These are phyloP conservation scores for Salinomyces thailandicus DNA, from an alignment of 2,329 filamentous ascomycete species.

Conservation along the genomic window DNA sequence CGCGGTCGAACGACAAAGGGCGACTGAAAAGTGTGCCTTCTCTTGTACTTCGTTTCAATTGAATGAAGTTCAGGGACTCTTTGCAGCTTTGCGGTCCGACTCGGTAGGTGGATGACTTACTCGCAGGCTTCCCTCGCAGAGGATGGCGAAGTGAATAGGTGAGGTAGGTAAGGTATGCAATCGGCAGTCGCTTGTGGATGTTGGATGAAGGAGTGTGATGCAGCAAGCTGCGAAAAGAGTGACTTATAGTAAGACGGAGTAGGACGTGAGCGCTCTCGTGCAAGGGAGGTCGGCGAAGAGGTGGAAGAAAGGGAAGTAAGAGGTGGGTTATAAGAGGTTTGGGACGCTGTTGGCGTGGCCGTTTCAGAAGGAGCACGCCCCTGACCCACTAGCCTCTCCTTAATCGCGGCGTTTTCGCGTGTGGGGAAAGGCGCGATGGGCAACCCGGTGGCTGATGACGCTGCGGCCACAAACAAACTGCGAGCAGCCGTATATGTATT, in stretches of 20 bases:
- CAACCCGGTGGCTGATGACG: not conserved
- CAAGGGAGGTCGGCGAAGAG: not conserved
- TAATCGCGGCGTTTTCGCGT: slow-evolving; percentile 2
- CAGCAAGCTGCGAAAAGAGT: slow-evolving; percentile 6
- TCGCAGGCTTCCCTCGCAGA: slow-evolving; percentile 2
- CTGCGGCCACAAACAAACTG: too few species aligned
- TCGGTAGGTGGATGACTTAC: slow-evolving; percentile 4
- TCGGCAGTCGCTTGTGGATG: slow-evolving; percentile 2
- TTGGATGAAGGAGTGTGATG: slow-evolving; percentile 5
- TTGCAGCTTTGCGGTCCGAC: not conserved
- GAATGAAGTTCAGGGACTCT: too few species aligned
- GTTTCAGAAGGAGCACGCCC: slow-evolving; percentile 4
- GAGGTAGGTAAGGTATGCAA: too few species aligned
- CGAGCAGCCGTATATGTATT: not conserved
- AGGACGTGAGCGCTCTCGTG: not conserved
- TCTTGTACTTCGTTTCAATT: too few species aligned
- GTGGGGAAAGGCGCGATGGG: slow-evolving; percentile 1
- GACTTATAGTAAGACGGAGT: slow-evolving; percentile 2
- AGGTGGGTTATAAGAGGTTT: not conserved
- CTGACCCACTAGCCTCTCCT: slow-evolving; percentile 3
- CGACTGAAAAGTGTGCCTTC: too few species aligned
- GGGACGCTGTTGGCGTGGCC: slow-evolving; percentile 1
- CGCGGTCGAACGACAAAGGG: not conserved
- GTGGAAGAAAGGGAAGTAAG: not conserved
- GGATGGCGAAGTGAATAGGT: slow-evolving; percentile 6